phyloP scores from a whole-genome alignment of 768 basidiomycete species.

The Leccinellum albellum region DNA sequence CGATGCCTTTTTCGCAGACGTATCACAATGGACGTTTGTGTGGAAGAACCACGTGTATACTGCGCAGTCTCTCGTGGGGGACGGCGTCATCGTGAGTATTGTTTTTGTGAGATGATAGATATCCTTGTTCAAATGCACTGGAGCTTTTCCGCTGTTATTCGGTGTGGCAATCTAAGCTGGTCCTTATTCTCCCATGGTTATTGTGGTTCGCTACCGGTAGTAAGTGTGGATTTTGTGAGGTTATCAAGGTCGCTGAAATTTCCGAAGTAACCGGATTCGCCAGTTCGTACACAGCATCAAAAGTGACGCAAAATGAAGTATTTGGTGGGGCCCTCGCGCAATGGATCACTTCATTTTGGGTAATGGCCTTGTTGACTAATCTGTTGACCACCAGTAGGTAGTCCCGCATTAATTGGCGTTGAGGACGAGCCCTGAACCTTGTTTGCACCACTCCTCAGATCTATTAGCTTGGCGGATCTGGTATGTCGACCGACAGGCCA shows the following conservation, averaged over 20 bases:
- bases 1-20: constrained; percentile 23
- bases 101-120: neutral
- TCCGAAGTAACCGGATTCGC: constrained; percentile 18
- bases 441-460: constrained; percentile 8
- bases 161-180: constrained; percentile 29
- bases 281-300: constrained; percentile 16
- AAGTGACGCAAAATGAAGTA: constrained; percentile 12
- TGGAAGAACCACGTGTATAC: constrained; percentile 23
- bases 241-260: neutral
- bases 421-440: neutral
- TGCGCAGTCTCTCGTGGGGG: constrained; percentile 29
- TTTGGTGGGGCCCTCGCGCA: constrained; percentile 25
- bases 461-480: constrained; percentile 31
- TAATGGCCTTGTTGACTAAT: constrained; percentile 32
- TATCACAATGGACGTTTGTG: constrained; percentile 31
- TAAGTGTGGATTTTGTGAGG: constrained; percentile 5
- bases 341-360: constrained; percentile 36
- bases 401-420: neutral
- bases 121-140: neutral
- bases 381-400: constrained; percentile 29
- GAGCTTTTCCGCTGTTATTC: constrained; percentile 31
- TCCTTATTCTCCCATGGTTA: constrained; percentile 29
- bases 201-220: constrained; percentile 29
- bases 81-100: constrained; percentile 27
- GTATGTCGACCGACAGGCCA: constrained; percentile 22